Evolutionary conservation across 805 yeast genomes (phyloP), one percentile per base, ranked within the genome.

Genomic region (Blastobotrys muscicola): DNA sequence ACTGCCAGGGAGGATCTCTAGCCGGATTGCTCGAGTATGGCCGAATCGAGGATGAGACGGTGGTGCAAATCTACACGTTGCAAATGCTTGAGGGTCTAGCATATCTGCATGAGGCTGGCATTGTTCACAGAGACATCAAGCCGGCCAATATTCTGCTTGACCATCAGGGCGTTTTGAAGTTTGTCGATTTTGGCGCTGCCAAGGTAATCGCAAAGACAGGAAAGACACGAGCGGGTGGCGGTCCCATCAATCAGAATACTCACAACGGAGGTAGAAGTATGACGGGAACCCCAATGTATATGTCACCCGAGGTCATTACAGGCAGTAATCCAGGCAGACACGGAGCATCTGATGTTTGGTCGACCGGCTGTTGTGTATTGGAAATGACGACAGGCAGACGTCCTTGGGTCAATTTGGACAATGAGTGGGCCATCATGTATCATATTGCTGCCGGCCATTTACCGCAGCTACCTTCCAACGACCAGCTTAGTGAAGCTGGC

Each of bases 401-500:
- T 46, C 98, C 98, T 4, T 92, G 98, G 98, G 83, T 94, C 11
- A 84, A 86, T 61, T 69, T 87, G 48, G 98, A 92, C 57, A 92
- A 92, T 58, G 97, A 90, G 59, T 92, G 94, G 94, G 96, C 97
- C 1, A 85, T 92, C 41, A 90, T 92, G 97, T 92, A 89, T 58
- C 96, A 86, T 60, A 92, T 92, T 57, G 97, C 97, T 0, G 94
- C 95, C 2, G 95, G 96, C 1, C 92, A 85, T 58, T 71, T 77
- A 46, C 98, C 98, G 0, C 86, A 76, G 53, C 68, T 90, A 42
- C 98, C 98, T 3, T 61, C 78, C 0, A 64, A 71, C 1, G 92
- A 82, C 47, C 95, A 86, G 62, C 67, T 92, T 43, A 80, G 92
- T 51, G 73, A 70, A 11, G 75, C 70, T 10, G 97, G 98, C 12